Evolutionary conservation across 352 stramenopile species (phyloP), one percentile per base, ranked within the genome.

Genomic region (Pythium biforme): DNA sequence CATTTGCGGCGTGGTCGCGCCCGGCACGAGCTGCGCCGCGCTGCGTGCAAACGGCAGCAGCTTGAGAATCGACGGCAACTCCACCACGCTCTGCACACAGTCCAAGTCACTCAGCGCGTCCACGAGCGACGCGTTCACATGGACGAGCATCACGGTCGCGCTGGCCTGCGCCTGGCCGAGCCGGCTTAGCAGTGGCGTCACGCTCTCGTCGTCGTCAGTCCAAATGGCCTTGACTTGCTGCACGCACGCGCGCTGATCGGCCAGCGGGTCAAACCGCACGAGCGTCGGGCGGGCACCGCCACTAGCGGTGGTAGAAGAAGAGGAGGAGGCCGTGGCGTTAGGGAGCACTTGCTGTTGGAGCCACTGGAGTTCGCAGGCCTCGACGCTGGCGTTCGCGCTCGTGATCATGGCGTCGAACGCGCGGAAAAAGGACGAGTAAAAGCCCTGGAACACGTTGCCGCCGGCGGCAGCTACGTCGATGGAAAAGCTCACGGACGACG

Each of bases 351-450:
- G 76, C 20, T 87, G 59, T 59, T 89, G 82, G 22, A 91, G 27
- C 55, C 86, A 88, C 22, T 82, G 74, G 26, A 93, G 48, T 48
- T 89, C 76, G 26, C 82, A 93, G 20, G 79, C 82, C 29, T 89
- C 79, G 34, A 70, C 62, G 19, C 63, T 84, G 22, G 84, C 68
- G 66, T 86, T 83, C 20, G 67, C 68, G 43, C 79, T 86, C 10
- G 66, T 66, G 50, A 91, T 23, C 75, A 90, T 86, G 12, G 73
- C 70, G 69, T 93, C 77, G 41, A 85, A 89, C 26, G 79, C 82
- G 11, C 60, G 43, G 66, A 89, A 89, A 53, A 90, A 90, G 12
- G 79, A 72, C 20, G 76, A 68, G 54, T 88, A 70, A 55, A 90
- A 88, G 29, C 69, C 73, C 20, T 56, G 59, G 29, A 89, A 84